phyloP scores from a whole-genome alignment of 768 basidiomycete species.

The Pleurotus salmoneostramineus region DNA sequence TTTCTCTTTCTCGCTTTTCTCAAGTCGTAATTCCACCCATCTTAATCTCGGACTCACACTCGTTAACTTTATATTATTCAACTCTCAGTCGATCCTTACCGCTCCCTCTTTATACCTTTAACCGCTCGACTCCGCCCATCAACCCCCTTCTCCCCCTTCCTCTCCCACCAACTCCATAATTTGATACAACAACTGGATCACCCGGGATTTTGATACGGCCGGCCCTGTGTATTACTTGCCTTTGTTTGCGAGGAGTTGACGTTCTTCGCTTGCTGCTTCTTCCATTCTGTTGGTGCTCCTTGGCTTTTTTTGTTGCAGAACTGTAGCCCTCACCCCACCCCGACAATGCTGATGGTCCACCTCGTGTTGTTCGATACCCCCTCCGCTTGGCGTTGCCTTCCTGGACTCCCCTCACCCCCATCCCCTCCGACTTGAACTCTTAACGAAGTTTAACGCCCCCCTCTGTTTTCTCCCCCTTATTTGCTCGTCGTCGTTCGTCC shows the following conservation, averaged over 20 bases:
- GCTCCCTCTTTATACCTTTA: background rate
- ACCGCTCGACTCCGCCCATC: background rate
- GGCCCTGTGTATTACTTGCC: conserved; percentile 6
- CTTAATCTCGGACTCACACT: conserved; percentile 5
- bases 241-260: background rate
- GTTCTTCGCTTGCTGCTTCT: background rate
- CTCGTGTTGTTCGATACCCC: conserved; percentile 5
- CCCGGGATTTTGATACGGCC: conserved; percentile 8
- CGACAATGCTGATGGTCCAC: background rate
- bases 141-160: background rate
- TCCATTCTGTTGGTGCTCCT: background rate
- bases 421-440: background rate
- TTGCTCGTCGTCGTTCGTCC: too few relatives aligned
- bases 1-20: background rate
- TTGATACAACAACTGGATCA: background rate
- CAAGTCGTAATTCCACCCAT: background rate
- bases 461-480: too few relatives aligned
- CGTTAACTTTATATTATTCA: background rate
- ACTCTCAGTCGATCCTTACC: background rate
- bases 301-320: background rate
- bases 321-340: background rate
- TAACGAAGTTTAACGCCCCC: too few relatives aligned
- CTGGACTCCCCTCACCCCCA: background rate
- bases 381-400: background rate
- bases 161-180: background rate